Base-by-base conservation (phyloP, 1,284 basidiomycete genomes). In the Ceratobasidium sp. region DNA sequence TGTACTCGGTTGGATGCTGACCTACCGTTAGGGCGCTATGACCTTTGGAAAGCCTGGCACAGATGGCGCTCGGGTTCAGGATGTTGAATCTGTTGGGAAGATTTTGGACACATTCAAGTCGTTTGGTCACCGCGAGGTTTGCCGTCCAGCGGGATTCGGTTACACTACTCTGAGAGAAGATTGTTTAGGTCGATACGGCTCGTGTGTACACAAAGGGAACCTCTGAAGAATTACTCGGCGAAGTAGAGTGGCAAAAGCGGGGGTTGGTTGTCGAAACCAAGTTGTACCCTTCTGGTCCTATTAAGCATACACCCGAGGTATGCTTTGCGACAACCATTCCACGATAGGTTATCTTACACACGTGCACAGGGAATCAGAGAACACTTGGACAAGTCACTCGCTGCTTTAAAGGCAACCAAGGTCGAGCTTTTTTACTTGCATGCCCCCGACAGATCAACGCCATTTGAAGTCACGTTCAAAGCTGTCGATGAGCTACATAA, bases 261-360 rank as follows among this genome's bases (percentile, higher is more conserved):
- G 23, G 46, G 36, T 48, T 12, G 53, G 0, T 72, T 85, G 84
- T 69, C 80, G n/a, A 88, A 5, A 79, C 82, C 2, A 80, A 83
- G 74, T 79, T 87, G 23, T 76, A 85, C 64, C 78, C 87, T 45
- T 78, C 79, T 72, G 78, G 78, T 21, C 82, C 82, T 2, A 80
- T 80, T 1, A 78, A 87, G 32, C 86, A 88, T 75, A 87, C 87
- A 0, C 87, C 86, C 83, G 84, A 74, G 71, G 79, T 71, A 52
- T 45, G 45, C 36, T 23, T 39, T 21, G 34, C 43, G 74, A 4
- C 72, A 28, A 72, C n/a, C 59, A 72, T 79, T 78, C 43, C 3
- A 1, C 14, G 80, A 32, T 26, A 30, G 18, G 16, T 34, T 34
- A n/a, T 36, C 55, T 71, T 12, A 52, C n/a, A 14, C 21, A 23